phyloP scores from a whole-genome alignment of 2,329 filamentous ascomycete genomes.

The Lojkania enalia region DNA sequence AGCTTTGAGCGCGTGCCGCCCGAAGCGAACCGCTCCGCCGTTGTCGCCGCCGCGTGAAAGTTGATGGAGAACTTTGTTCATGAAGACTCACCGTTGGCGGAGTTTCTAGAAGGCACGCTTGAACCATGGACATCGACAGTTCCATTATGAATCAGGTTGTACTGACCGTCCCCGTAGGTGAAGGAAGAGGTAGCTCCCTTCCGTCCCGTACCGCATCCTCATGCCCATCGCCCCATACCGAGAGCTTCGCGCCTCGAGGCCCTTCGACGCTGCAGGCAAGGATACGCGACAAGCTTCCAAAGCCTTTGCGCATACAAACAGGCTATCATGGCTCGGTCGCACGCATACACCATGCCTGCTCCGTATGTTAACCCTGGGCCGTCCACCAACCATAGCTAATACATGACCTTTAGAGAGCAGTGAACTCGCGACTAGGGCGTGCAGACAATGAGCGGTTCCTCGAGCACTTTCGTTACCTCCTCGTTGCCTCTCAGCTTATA shows the following conservation, averaged over 20 bases:
- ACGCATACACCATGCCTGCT: slow-evolving; percentile 44
- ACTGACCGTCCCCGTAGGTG: slow-evolving; percentile 36
- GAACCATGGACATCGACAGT: background rate
- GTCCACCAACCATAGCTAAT: slow-evolving; percentile 4
- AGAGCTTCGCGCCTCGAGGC: slow-evolving; percentile 56
- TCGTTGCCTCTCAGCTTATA: slow-evolving; percentile 87
- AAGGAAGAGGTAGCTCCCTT: slow-evolving; percentile 35
- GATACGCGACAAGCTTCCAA: slow-evolving; percentile 54
- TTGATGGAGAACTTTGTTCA: slow-evolving; percentile 85
- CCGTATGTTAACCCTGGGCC: slow-evolving; percentile 35
- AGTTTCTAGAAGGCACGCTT: slow-evolving; percentile 80
- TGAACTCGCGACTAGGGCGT: slow-evolving; percentile 72
- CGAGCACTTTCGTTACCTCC: slow-evolving; percentile 90
- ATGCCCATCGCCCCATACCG: slow-evolving; percentile 13
- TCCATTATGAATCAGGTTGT: slow-evolving; percentile 12
- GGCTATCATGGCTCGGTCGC: slow-evolving; percentile 43
- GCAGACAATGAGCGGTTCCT: slow-evolving; percentile 83
- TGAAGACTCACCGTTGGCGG: slow-evolving; percentile 83
- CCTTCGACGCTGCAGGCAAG: slow-evolving; percentile 53
- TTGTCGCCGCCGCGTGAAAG: slow-evolving; percentile 31
- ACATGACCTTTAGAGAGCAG: slow-evolving; percentile 59
- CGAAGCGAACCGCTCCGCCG: background rate
- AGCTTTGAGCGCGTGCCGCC: slow-evolving; percentile 17
- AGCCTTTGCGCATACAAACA: slow-evolving; percentile 47
- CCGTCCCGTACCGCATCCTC: slow-evolving; percentile 27